Percentiles rank a stretch among this genome's conserved stretches.
These are phyloP conservation scores for Ascochyta clinopodiicola DNA, from an alignment of 2,329 filamentous ascomycete genomes.

Conservation along the genomic window DNA sequence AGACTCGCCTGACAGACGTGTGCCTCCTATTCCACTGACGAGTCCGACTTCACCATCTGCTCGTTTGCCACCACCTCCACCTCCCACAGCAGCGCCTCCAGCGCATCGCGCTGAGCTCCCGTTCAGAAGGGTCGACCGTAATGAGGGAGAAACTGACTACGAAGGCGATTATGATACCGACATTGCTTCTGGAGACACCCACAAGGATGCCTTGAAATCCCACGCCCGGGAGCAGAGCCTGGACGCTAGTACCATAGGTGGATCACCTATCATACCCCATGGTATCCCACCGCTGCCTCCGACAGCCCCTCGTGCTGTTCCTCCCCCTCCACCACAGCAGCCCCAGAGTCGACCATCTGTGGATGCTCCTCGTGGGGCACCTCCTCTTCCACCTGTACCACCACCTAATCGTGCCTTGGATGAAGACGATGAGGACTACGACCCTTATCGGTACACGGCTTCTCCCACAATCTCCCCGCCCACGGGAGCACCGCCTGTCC, in stretches of 20 bases:
- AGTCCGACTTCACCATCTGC: constrained; percentile 46
- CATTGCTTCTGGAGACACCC: constrained; percentile 89
- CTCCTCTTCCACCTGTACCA: constrained; percentile 70
- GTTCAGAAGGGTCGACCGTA: constrained; percentile 61
- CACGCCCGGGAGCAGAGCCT: constrained; percentile 79
- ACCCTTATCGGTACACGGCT: constrained; percentile 64
- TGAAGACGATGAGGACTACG: constrained; percentile 65
- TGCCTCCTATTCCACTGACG: constrained; percentile 61
- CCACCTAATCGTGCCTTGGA: constrained; percentile 62
- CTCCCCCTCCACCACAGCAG: constrained; percentile 64
- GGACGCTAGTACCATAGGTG: constrained; percentile 64
- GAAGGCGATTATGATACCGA: constrained; percentile 98
- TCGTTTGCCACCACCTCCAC: constrained; percentile 57
- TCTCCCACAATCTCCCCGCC: constrained; percentile 9
- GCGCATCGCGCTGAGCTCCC: constrained; percentile 45
- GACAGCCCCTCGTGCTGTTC: constrained; percentile 51
- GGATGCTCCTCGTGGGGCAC: constrained; percentile 73
- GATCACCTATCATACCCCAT: constrained; percentile 47
- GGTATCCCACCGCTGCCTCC: constrained; percentile 47
- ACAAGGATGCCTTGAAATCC: constrained; percentile 89
- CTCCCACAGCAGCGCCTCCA: constrained; percentile 49
- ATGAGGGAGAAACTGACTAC: constrained; percentile 88
- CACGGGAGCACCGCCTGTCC: constrained; percentile 40
- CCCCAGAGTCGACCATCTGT: constrained; percentile 59
- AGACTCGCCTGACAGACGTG: constrained; percentile 42